phyloP scores from a whole-genome alignment of 2,329 filamentous ascomycete genomes.

The Epichloe glyceriae region DNA sequence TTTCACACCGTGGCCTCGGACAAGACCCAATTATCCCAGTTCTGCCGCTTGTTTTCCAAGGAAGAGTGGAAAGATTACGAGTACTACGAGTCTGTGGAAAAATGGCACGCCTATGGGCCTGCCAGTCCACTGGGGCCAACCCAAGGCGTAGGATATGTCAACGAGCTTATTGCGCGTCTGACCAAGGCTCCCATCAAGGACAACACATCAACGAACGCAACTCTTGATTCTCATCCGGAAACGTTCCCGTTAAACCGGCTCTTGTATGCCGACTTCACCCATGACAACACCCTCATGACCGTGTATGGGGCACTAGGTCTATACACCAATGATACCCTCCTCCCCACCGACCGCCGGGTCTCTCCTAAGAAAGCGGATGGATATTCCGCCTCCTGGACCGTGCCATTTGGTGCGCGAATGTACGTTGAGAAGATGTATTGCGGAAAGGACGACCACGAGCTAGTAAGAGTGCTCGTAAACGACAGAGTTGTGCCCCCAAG shows the following conservation, averaged over 20 bases:
- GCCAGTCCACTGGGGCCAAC: conserved; percentile 71
- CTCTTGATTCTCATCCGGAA: conserved; percentile 50
- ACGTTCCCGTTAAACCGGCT: conserved; percentile 61
- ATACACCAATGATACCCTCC: conserved; percentile 50
- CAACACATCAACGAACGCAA: conserved; percentile 63
- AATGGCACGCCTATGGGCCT: conserved; percentile 70
- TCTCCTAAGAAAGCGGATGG: conserved; percentile 44
- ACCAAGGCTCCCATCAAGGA: conserved; percentile 57
- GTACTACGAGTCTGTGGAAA: conserved; percentile 67
- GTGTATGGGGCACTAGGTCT: conserved; percentile 68
- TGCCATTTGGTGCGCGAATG: conserved; percentile 68
- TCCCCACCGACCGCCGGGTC: conserved; percentile 37
- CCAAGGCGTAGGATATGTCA: conserved; percentile 77
- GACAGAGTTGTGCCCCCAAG: conserved; percentile 64
- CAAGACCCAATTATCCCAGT: conserved; percentile 42
- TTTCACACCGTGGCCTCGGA: conserved; percentile 63
- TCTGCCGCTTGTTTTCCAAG: conserved; percentile 63
- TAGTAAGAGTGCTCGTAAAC: conserved; percentile 71
- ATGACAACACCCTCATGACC: conserved; percentile 76
- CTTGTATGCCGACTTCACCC: conserved; percentile 81
- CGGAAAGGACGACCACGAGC: conserved; percentile 40
- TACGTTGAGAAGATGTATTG: conserved; percentile 86
- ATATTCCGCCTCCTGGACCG: conserved; percentile 64
- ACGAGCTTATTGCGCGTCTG: conserved; percentile 74
- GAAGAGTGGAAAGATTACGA: conserved; percentile 68